Evolutionary conservation across 2,329 filamentous ascomycete species (phyloP).

Genomic region (Diaporthe citri): DNA sequence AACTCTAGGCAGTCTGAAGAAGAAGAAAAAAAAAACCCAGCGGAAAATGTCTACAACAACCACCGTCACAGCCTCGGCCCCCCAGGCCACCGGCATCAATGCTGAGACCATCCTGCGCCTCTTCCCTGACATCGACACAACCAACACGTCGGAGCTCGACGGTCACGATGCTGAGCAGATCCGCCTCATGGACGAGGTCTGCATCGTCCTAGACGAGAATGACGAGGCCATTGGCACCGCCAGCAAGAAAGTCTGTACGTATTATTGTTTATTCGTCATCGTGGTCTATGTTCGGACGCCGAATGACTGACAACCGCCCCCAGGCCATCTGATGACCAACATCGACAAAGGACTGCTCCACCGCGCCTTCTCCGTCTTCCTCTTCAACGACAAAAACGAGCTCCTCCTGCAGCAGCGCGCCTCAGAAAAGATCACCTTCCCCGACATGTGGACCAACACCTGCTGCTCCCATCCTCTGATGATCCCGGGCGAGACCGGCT

Average conservation of each 20-base stretch:
- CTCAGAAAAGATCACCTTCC: constrained; percentile 97
- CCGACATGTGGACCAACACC: constrained; percentile 99
- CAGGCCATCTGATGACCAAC: constrained; percentile 98
- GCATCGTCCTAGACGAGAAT: constrained; percentile 94
- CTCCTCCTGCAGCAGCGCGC: constrained; percentile 96
- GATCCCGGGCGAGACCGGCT: constrained; percentile 90
- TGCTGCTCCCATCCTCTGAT: constrained; percentile 98
- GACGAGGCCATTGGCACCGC: constrained; percentile 94
- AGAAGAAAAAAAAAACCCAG: not conserved
- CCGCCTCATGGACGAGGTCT: constrained; percentile 97
- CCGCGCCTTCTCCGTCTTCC: constrained; percentile 97
- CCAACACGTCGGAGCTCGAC: constrained; percentile 76
- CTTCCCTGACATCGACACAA: constrained; percentile 85
- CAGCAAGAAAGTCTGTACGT: constrained; percentile 96
- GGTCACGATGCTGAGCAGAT: constrained; percentile 99
- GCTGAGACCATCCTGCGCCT: constrained; percentile 88
- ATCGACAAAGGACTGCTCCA: constrained; percentile 96
- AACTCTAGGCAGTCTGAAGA: not conserved
- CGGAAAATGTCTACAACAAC: constrained; percentile 51
- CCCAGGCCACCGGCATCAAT: constrained; percentile 74
- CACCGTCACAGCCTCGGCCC: constrained; percentile 61
- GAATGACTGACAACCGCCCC: constrained; percentile 16
- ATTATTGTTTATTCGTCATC: not conserved
- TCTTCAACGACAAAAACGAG: constrained; percentile 94
- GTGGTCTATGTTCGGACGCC: not conserved